Conservation (phyloP, 257 asterid species). For the Haberlea rhodopensis region DNA sequence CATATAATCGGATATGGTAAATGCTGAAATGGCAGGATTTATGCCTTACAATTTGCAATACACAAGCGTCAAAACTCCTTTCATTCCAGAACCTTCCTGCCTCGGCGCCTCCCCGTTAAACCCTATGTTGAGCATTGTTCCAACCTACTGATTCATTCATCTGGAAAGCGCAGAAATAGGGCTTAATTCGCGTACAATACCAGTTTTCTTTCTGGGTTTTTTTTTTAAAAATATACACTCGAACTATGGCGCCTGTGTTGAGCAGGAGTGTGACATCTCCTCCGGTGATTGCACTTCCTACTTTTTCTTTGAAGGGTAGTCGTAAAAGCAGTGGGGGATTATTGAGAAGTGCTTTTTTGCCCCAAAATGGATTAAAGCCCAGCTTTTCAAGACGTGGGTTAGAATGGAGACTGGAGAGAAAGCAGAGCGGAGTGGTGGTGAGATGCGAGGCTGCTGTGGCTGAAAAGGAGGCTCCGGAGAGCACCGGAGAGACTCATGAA, state of each 20-base stretch:
- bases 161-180: slow-evolving; percentile 14
- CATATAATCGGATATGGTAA: slow-evolving; percentile 36
- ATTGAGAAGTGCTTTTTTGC: slow-evolving; percentile 49
- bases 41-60: slow-evolving; percentile 42
- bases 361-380: slow-evolving; percentile 51
- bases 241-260: slow-evolving; percentile 76
- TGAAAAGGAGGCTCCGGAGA: slow-evolving; percentile 81
- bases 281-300: slow-evolving; percentile 51
- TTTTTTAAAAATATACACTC: background rate
- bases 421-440: slow-evolving; percentile 56
- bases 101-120: slow-evolving; percentile 38
- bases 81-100: slow-evolving; percentile 67
- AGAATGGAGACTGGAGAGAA: slow-evolving; percentile 62
- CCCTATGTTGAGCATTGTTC: slow-evolving; percentile 33
- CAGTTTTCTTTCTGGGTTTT: slow-evolving; percentile 28
- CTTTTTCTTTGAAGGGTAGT: slow-evolving; percentile 39
- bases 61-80: slow-evolving; percentile 40
- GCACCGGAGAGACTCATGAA: slow-evolving; percentile 64
- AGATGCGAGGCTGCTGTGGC: slow-evolving; percentile 86
- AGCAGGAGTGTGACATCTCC: slow-evolving; percentile 71
- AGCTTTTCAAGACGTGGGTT: slow-evolving; percentile 51
- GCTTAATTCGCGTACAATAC: background rate
- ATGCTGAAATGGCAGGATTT: slow-evolving; percentile 57
- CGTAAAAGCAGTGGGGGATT: slow-evolving; percentile 39
- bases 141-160: background rate